phyloP scores from a whole-genome alignment of 768 basidiomycete genomes.

The Auricularia auricula-judae region DNA sequence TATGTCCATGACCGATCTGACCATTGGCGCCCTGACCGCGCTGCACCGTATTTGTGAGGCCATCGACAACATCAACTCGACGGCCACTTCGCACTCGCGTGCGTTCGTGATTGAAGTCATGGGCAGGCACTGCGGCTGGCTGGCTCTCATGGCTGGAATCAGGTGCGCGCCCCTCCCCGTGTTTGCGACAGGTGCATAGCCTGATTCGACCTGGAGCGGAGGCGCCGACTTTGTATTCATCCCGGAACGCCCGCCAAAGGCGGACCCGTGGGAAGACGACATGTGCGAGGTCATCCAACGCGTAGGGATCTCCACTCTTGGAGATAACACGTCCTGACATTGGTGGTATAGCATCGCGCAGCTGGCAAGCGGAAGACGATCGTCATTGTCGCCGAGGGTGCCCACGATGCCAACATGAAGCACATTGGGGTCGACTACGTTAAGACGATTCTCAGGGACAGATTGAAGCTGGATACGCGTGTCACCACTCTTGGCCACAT shows the following conservation, averaged over 20 bases:
- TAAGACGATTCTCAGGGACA: slow-evolving; percentile 77
- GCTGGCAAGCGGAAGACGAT: slow-evolving; percentile 96
- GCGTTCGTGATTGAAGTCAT: slow-evolving; percentile 99
- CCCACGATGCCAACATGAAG: slow-evolving; percentile 74
- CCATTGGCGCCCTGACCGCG: slow-evolving; percentile 93
- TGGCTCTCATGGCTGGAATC: slow-evolving; percentile 86
- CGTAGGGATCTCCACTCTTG: slow-evolving; percentile 31
- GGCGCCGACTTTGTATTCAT: slow-evolving; percentile 98
- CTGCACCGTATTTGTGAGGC: slow-evolving; percentile 95
- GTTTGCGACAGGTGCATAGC: background rate
- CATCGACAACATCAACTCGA: slow-evolving; percentile 96
- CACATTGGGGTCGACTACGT: slow-evolving; percentile 90
- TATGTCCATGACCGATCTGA: slow-evolving; percentile 95
- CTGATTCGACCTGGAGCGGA: slow-evolving; percentile 31
- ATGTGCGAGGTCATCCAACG: slow-evolving; percentile 80
- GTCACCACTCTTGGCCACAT: slow-evolving; percentile 97
- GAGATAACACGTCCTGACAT: background rate
- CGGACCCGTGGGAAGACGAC: slow-evolving; percentile 76
- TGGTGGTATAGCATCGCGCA: slow-evolving; percentile 58
- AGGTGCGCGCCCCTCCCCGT: slow-evolving; percentile 37
- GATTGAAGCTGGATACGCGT: slow-evolving; percentile 85
- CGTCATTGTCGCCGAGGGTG: slow-evolving; percentile 96
- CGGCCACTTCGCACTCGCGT: slow-evolving; percentile 88
- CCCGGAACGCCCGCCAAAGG: slow-evolving; percentile 78
- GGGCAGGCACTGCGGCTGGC: slow-evolving; percentile 99